Evolutionary conservation across 2,329 filamentous ascomycete species (phyloP).

Genomic region (Sclerotinia borealis): DNA sequence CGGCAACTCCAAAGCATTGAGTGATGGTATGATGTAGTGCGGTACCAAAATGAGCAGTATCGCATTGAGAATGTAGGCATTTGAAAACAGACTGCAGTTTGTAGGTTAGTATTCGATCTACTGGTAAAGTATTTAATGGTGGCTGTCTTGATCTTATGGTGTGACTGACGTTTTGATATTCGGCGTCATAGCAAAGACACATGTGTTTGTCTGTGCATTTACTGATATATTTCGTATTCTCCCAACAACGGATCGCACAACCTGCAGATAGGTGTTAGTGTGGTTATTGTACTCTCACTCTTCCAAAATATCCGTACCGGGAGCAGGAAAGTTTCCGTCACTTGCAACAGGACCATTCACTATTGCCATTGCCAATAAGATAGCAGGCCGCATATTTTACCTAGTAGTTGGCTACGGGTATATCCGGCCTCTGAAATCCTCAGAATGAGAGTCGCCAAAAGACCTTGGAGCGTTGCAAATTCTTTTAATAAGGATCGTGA

Average conservation of each 20-base stretch:
- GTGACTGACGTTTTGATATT: slow-evolving; percentile 31
- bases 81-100: slow-evolving; percentile 31
- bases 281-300: background rate
- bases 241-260: slow-evolving; percentile 33
- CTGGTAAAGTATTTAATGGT: background rate
- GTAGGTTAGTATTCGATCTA: background rate
- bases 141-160: background rate
- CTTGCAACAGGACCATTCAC: slow-evolving; percentile 13
- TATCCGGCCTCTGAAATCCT: background rate
- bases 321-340: slow-evolving; percentile 14
- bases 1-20: slow-evolving; percentile 25
- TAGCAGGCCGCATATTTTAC: slow-evolving; percentile 14
- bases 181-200: slow-evolving; percentile 32
- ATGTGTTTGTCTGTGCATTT: slow-evolving; percentile 26
- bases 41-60: slow-evolving; percentile 31
- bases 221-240: slow-evolving; percentile 34
- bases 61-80: slow-evolving; percentile 35
- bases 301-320: slow-evolving; percentile 13
- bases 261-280: slow-evolving; percentile 18
- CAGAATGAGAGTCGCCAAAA: background rate
- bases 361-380: slow-evolving; percentile 15
- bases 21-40: slow-evolving; percentile 33
- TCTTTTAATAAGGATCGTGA: background rate
- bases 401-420: background rate
- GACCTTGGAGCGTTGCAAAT: background rate